These are phyloP conservation scores for Aspergillus pseudotamarii DNA, from an alignment of 2,329 filamentous ascomycete species.

Conservation along the genomic window DNA sequence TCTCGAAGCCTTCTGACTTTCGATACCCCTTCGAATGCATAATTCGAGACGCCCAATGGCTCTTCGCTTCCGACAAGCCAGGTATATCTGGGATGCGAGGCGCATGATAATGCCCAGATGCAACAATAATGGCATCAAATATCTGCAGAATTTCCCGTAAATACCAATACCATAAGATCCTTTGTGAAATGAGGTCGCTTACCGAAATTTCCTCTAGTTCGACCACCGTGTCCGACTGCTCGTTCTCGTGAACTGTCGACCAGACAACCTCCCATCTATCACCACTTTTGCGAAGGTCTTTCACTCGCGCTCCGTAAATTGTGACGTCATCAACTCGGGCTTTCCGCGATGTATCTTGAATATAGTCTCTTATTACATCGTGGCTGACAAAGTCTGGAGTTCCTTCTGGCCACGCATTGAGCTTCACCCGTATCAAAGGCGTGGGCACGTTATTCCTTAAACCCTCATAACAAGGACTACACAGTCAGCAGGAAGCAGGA, in stretches of 20 bases:
- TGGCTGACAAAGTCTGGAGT: slow-evolving; percentile 65
- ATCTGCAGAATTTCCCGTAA: slow-evolving; percentile 11
- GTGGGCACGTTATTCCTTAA: slow-evolving; percentile 59
- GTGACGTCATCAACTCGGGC: slow-evolving; percentile 56
- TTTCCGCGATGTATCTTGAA: slow-evolving; percentile 59
- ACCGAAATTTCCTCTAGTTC: slow-evolving; percentile 16
- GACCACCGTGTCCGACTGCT: slow-evolving; percentile 5
- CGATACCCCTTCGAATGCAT: slow-evolving; percentile 58
- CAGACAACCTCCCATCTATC: slow-evolving; percentile 57
- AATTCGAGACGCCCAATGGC: slow-evolving; percentile 48
- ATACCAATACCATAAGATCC: no score
- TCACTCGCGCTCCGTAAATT: slow-evolving; percentile 63
- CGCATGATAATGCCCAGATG: slow-evolving; percentile 58
- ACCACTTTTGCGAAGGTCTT: slow-evolving; percentile 51
- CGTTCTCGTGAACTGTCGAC: slow-evolving; percentile 41
- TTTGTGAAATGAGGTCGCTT: background rate
- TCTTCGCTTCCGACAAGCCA: slow-evolving; percentile 52
- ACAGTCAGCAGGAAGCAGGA: slow-evolving; percentile 5
- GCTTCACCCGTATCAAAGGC: slow-evolving; percentile 51
- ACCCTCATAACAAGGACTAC: slow-evolving; percentile 55
- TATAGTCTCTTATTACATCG: slow-evolving; percentile 59
- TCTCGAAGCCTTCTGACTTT: slow-evolving; percentile 49
- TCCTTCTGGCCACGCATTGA: slow-evolving; percentile 60
- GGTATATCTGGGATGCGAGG: slow-evolving; percentile 53
- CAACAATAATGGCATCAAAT: slow-evolving; percentile 58